Percentiles rank a stretch among this genome's conserved stretches.
phyloP scores from a whole-genome alignment of 345 rosid genomes.

The Garcia nutans region DNA sequence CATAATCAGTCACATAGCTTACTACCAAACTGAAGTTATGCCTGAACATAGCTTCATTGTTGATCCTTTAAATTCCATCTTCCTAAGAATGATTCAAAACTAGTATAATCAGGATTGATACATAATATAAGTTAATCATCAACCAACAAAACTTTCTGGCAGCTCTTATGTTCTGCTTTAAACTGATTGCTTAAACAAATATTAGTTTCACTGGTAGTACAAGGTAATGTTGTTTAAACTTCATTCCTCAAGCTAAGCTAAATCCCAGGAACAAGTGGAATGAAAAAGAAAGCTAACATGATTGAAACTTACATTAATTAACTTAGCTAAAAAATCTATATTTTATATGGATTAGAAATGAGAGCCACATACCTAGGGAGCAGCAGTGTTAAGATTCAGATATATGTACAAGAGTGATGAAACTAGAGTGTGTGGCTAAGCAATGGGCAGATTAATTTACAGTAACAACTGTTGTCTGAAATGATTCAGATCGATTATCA shows the following conservation, averaged over 20 bases:
- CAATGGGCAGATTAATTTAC: background rate
- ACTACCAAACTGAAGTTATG: too few species aligned
- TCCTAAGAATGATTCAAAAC: too few species aligned
- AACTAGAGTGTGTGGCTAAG: background rate
- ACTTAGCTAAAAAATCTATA: background rate
- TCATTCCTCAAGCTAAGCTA: background rate
- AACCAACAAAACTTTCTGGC: background rate
- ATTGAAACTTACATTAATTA: background rate
- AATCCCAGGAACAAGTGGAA: background rate
- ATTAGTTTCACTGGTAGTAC: background rate
- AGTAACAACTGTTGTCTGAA: constrained; percentile 37
- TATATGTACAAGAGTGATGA: background rate
- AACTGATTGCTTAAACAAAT: background rate
- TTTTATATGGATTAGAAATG: background rate
- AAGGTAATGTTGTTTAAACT: background rate
- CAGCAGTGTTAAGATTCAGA: background rate
- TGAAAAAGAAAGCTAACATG: background rate
- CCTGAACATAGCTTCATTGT: too few species aligned
- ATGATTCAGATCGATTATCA: constrained; percentile 60
- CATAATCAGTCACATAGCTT: too few species aligned
- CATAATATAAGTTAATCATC: too few species aligned
- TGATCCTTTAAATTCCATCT: too few species aligned
- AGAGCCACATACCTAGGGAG: constrained; percentile 1
- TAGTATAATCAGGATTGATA: too few species aligned
- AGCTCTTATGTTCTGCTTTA: background rate